Conservation (phyloP, 1,284 basidiomycete species). For the Cutaneotrichosporon sp. region DNA sequence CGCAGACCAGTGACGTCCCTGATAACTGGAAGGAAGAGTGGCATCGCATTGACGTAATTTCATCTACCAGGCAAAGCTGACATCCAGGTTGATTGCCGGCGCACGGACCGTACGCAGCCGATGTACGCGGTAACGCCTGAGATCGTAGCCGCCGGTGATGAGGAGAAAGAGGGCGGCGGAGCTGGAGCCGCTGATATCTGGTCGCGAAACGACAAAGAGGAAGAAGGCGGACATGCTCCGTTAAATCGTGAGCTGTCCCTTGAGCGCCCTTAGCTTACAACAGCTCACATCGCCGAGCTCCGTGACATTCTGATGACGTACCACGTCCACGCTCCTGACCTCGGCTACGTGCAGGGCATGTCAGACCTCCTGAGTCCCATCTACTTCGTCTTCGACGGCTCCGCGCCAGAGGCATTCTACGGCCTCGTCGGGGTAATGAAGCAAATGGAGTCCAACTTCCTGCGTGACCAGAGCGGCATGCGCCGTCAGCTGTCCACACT, state of each 20-base stretch:
- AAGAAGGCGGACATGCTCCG: slow-evolving; percentile 71
- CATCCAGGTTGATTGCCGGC: slow-evolving; percentile 83
- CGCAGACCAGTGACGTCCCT: slow-evolving; percentile 29
- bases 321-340: slow-evolving; percentile 80
- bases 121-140: slow-evolving; percentile 62
- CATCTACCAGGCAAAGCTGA: neutral
- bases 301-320: slow-evolving; percentile 77
- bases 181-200: slow-evolving; percentile 24
- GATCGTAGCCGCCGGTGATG: slow-evolving; percentile 23
- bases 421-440: slow-evolving; percentile 93
- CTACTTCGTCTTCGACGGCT: slow-evolving; percentile 83
- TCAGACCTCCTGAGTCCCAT: slow-evolving; percentile 91
- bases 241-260: slow-evolving; percentile 57
- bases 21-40: slow-evolving; percentile 48
- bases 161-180: slow-evolving; percentile 41
- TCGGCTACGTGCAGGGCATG: slow-evolving; percentile 70
- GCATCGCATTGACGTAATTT: slow-evolving; percentile 49
- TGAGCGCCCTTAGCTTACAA: neutral
- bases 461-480: slow-evolving; percentile 97
- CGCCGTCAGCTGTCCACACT: slow-evolving; percentile 83
- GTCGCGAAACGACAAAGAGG: slow-evolving; percentile 53
- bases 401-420: slow-evolving; percentile 91
- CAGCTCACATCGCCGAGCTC: slow-evolving; percentile 46
- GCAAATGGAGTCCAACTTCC: slow-evolving; percentile 91
- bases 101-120: slow-evolving; percentile 89